Base-by-base conservation (phyloP, 1,284 basidiomycete genomes). In the Mrakiaceae sp. region DNA sequence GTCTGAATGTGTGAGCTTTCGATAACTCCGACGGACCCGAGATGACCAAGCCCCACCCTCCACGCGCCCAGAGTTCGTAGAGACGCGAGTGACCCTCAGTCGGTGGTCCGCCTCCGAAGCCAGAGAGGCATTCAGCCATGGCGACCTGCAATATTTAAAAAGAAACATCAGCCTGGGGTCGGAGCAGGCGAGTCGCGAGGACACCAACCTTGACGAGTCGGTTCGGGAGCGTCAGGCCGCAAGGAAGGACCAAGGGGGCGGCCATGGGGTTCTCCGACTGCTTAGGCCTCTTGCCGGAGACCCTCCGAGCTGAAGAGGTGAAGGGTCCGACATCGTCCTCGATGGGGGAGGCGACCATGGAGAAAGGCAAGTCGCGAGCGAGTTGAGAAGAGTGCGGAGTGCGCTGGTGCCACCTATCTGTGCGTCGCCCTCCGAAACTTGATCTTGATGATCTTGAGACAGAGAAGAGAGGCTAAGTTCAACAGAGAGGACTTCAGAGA, bases 11-110 rank as follows among this genome's bases (percentile, higher is more conserved):
- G 43, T n/a, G 47, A 12, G 44, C 6, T 4, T 12, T 3, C 12
- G 46, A n/a, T 39, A 47, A 46, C 40, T n/a, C 16, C 1, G 42
- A 69, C 74, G 49, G 16, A 79, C 79, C 92, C 0, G 93, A 92
- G 60, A 95, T 78, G 63, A 97, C 79, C 79, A 96, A 88, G 0
- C 91, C 94, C 90, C 90, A 97, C 27, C 81, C 81, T 4, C 86
- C 83, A 50, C 79, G 73, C 0, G 85, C 83, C 92, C 93, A 98
- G 69, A 79, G 77, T 0, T 81, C 76, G 73, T 98, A 97, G 40
- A 97, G 79, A 0, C 75, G 72, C 51, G 81, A 75, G 72, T 91
- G 87, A 49, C 79, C 74, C 14, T 76, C 70, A 66, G 86, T 88
- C 0, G 91, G 90, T 12, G 82, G 80, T 0, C 88, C 87, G n/a